These are phyloP conservation scores for Lecanicillium sp. DNA, from an alignment of 2,329 filamentous ascomycete genomes.

Conservation along the genomic window DNA sequence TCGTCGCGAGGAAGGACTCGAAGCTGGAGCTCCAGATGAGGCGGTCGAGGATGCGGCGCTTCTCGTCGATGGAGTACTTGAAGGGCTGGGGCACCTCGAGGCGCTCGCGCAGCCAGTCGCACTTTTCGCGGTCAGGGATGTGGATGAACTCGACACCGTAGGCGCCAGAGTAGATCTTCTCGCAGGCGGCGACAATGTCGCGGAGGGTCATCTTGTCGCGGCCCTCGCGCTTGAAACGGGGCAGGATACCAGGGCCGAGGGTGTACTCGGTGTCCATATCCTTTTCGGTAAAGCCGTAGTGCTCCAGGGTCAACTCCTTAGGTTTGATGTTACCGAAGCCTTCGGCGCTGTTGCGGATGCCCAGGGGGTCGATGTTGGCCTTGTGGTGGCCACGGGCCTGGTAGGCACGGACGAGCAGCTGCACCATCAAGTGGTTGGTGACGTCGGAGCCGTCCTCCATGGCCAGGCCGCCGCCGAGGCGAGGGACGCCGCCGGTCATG, in stretches of 20 bases:
- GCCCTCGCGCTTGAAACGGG: conserved; percentile 80
- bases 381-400: conserved; percentile 98
- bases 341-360: conserved; percentile 69
- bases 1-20: conserved; percentile 88
- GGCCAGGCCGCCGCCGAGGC: conserved; percentile 61
- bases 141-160: conserved; percentile 98
- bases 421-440: conserved; percentile 95
- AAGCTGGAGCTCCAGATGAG: conserved; percentile 99
- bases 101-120: conserved; percentile 95
- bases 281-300: conserved; percentile 92
- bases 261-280: conserved; percentile 89
- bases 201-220: conserved; percentile 94
- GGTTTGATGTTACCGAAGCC: conserved; percentile 82
- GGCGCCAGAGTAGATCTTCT: conserved; percentile 94
- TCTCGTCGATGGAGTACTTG: conserved; percentile 97
- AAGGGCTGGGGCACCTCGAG: conserved; percentile 91
- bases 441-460: conserved; percentile 69
- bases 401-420: conserved; percentile 93
- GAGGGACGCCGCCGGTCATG: conserved; percentile 69
- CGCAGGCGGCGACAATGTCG: conserved; percentile 88
- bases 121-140: conserved; percentile 94
- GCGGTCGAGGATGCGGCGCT: conserved; percentile 92
- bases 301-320: conserved; percentile 84
- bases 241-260: conserved; percentile 89
- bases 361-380: conserved; percentile 91